A percentile compares a stretch with the other conserved stretches of the same genome.
These are phyloP conservation scores for Pleurozium schreberi DNA, from an alignment of 225 moss, liverwort and hornwort species.

Conservation along the genomic window DNA sequence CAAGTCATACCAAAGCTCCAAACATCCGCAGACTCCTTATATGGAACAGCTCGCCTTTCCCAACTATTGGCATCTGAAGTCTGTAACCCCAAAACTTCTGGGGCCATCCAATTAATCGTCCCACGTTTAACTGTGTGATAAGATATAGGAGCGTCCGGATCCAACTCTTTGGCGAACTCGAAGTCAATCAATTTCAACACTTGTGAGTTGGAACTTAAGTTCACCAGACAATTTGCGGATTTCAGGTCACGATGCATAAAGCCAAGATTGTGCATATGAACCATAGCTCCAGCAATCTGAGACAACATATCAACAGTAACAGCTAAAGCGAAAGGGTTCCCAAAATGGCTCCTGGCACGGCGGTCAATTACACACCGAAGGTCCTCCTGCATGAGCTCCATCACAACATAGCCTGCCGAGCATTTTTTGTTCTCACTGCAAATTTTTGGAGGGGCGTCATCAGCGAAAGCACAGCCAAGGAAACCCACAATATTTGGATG, in stretches of 20 bases:
- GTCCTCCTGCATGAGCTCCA: constrained; percentile 5
- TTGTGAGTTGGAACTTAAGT: background rate
- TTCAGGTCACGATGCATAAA: constrained; percentile 16
- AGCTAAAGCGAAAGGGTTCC: background rate
- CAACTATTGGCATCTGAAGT: background rate
- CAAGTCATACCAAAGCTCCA: background rate
- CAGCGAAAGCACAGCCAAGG: background rate
- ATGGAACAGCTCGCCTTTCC: background rate
- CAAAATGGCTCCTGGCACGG: background rate
- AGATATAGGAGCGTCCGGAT: background rate
- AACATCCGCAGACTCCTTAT: background rate
- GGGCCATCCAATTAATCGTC: background rate
- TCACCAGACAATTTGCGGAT: background rate
- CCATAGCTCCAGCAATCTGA: background rate
- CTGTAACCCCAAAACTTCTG: background rate
- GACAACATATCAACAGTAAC: background rate
- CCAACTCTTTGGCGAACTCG: background rate
- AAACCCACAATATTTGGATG: background rate
- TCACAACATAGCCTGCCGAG: background rate
- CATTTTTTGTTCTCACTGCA: background rate
- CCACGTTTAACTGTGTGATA: background rate
- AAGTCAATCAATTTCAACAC: background rate
- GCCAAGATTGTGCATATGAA: background rate
- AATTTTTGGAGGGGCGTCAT: background rate
- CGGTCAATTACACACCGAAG: background rate